Conservation (phyloP, 257 asterid species). For the Henckelia pumila region DNA sequence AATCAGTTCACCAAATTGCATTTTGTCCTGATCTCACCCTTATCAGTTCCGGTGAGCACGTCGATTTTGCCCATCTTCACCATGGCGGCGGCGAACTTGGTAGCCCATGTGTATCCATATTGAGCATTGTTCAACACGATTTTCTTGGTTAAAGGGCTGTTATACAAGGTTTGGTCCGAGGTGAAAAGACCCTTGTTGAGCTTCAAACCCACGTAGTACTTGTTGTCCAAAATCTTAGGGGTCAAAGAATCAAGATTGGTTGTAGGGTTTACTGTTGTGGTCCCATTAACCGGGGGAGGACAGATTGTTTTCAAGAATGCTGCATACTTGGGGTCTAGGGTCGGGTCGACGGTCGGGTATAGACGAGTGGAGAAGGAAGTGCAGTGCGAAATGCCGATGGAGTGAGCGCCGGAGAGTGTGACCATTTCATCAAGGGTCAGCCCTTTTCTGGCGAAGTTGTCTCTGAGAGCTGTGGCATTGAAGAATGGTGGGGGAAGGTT, state of each 20-base stretch:
- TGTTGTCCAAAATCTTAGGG: too few relatives aligned
- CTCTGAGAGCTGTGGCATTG: conserved; percentile 33
- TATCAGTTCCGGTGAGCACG: conserved; percentile 31
- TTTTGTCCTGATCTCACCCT: conserved; percentile 11
- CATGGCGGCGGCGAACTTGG: conserved; percentile 43
- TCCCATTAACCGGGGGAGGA: too few relatives aligned
- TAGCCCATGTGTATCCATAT: conserved; percentile 38
- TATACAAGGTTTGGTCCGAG: conserved; percentile 46
- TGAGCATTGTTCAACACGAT: conserved; percentile 35
- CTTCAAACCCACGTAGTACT: conserved; percentile 28
- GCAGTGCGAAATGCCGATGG: conserved; percentile 55
- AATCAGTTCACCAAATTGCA: too few relatives aligned
- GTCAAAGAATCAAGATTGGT: too few relatives aligned
- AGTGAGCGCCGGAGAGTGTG: conserved; percentile 61
- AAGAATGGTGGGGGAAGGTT: conserved; percentile 53
- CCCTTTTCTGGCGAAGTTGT: conserved; percentile 47
- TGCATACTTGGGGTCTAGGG: too few relatives aligned
- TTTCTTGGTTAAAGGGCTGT: conserved; percentile 40
- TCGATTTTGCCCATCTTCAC: conserved; percentile 38
- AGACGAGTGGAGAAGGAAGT: conserved; percentile 26
- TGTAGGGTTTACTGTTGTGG: too few relatives aligned
- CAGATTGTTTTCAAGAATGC: too few relatives aligned
- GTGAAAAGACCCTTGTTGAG: conserved; percentile 36
- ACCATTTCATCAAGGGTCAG: conserved; percentile 67
- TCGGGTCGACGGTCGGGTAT: too few relatives aligned